Evolutionary conservation across 208 protist species (phyloP).

Genomic region (Leishmania tarentolae): DNA sequence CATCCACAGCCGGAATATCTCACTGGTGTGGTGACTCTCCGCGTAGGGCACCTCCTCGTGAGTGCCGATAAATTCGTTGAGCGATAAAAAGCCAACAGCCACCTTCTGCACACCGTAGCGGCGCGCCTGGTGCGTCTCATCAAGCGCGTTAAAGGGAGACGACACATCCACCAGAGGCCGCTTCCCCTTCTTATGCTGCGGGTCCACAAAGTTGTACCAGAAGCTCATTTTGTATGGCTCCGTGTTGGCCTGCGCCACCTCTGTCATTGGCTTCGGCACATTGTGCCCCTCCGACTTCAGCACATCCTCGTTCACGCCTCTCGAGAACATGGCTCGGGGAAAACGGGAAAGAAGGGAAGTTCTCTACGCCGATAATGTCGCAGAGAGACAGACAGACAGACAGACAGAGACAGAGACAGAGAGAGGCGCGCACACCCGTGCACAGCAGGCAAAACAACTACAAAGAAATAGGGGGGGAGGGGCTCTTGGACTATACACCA

Average conservation of each 20-base stretch:
- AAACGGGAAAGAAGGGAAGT: background rate
- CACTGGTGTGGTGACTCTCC: constrained; percentile 71
- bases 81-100: constrained; percentile 53
- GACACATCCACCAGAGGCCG: constrained; percentile 79
- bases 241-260: constrained; percentile 34
- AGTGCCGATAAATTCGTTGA: constrained; percentile 72
- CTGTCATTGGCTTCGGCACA: constrained; percentile 28
- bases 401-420: background rate
- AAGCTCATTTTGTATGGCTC: constrained; percentile 58
- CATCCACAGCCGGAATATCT: constrained; percentile 74
- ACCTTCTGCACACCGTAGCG: constrained; percentile 72
- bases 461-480: background rate
- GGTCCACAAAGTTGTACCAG: constrained; percentile 66
- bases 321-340: constrained; percentile 53
- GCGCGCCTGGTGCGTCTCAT: constrained; percentile 81
- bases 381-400: constrained; percentile 6
- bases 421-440: background rate
- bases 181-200: constrained; percentile 30
- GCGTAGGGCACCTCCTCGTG: constrained; percentile 86
- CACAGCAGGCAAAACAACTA: background rate
- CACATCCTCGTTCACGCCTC: constrained; percentile 58
- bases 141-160: constrained; percentile 70
- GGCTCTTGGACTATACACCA: background rate
- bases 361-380: background rate
- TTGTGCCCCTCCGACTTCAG: constrained; percentile 64